Base-by-base conservation (phyloP, 169 alveolate genomes). In the Babesia sp. region DNA sequence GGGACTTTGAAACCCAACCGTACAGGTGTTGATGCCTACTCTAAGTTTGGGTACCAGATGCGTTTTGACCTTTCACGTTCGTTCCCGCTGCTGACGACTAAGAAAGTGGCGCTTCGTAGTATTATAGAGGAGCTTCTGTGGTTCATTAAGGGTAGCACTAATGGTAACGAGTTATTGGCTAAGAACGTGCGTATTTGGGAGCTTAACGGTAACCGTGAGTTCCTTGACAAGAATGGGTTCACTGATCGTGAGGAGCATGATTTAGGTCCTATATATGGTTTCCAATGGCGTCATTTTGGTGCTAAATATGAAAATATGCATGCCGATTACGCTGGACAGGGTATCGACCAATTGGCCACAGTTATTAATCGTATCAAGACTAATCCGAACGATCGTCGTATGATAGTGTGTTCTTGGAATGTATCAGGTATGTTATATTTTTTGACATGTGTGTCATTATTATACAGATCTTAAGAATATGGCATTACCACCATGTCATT, bases 401-500 rank as follows among this genome's bases (percentile, higher is more conserved):
- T 96, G 68, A 84, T 97, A 34, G 64, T 97, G 58, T 87, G 96
- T 53, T 99, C 99, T 9, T 96, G 99, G 99, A 97, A 97, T 85
- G 98, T 97, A 20, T 70, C 92, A 45, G 93, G 93, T 83, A 55
- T 9, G 82, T 55, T 45, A 18, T n/a, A 14, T 36, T 6, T 33
- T 57, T 54, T 36, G 50, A 36, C 50, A 24, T 5, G 29, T 31
- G 9, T 20, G 28, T 34, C 16, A 34, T 16, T 18, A 20, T 33
- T 16, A 28, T 28, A 71, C 86, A 37, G 98, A 93, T 63, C 71
- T 96, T n/a, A 75, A 87, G 61, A 71, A 92, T 75, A 97, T 97
- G 99, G 99, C 99, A 44, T 90, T 97, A 46, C 99, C 99, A 5
- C 99, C 99, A 11, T 98, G 99, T 87, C 99, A 98, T 88, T 88